Evolutionary conservation across 331 rosid genomes (phyloP), one percentile per base, ranked within the genome.

Genomic region (Malus hybrid): DNA sequence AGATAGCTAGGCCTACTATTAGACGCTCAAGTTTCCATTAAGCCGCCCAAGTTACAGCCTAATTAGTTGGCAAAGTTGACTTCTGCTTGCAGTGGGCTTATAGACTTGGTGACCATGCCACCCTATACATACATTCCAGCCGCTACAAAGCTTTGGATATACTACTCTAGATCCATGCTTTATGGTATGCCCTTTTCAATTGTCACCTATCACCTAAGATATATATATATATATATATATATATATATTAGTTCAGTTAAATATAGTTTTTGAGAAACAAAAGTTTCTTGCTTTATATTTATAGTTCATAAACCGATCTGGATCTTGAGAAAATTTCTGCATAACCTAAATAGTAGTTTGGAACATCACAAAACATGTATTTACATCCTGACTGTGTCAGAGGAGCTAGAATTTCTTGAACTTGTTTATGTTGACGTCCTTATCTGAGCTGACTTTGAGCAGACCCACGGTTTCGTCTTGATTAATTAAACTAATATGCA

Each of bases 381-480:
- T 15, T 52, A 52, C 20, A 52, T 16, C 57, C 57, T 15, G 20
- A 16, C 20, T 16, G 20, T 12, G 48, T 16, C 56, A 50, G 56
- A 50, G 20, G 8, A 50, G 56, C 56, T 44, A 39, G 46, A 39
- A 39, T 39, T 39, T 39, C 46, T 39, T 39, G 18, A 16, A 52
- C 57, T 15, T 15, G 20, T 52, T 16, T 52, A 28, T n/a, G 36
- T 16, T 7, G 31, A 60, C 64, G 83, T 78, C 85, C 46, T 39
- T 39, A 0, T 39, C 82, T 71, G 74, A 70, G 82, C 77, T 74
- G 85, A 82, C 85, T 82, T 82, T 64, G 74, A 69, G 52, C 73
- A 46, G 56, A 60, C 79, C 83, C 63, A 77, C 63, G 12, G 52
- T 28, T 77, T 69, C 54, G 22, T 72, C 29, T 70, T 60, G 13